A percentile compares a stretch with the other conserved stretches of the same genome.
Conservation (phyloP, 108 stramenopile species). For the Stephanodiscus triporus region DNA sequence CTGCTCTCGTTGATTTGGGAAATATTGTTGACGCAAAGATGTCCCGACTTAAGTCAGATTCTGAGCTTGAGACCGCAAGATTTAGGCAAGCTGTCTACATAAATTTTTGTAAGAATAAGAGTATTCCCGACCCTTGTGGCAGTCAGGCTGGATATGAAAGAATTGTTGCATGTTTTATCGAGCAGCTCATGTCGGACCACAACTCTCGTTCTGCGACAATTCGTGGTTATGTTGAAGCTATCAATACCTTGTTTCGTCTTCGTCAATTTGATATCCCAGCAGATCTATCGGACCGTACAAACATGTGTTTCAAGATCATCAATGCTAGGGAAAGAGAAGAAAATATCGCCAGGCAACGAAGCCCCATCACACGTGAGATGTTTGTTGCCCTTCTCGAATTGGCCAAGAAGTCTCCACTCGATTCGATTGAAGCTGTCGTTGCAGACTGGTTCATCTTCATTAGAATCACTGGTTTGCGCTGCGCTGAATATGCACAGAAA, state of each 20-base stretch:
- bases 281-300: not conserved
- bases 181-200: not conserved
- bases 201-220: constrained; percentile 5
- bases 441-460: not conserved
- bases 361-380: constrained; percentile 6
- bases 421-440: not conserved
- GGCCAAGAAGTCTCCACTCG: not conserved
- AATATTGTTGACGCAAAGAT: not conserved
- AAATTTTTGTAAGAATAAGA: not conserved
- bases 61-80: constrained; percentile 7
- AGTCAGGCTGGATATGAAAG: not conserved
- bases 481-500: constrained; percentile 16
- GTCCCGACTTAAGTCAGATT: constrained; percentile 4
- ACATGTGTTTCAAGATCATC: not conserved
- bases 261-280: not conserved
- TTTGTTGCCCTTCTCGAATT: not conserved
- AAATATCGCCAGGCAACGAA: constrained; percentile 10
- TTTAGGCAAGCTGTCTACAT: constrained; percentile 31
- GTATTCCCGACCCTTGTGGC: constrained; percentile 1
- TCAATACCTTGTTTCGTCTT: constrained; percentile 4
- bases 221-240: not conserved
- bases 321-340: not conserved
- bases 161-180: not conserved
- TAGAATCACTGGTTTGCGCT: not conserved
- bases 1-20: constrained; percentile 15